Evolutionary conservation across 345 rosid genomes (phyloP).

Genomic region (Eucalyptus cladocalyx): DNA sequence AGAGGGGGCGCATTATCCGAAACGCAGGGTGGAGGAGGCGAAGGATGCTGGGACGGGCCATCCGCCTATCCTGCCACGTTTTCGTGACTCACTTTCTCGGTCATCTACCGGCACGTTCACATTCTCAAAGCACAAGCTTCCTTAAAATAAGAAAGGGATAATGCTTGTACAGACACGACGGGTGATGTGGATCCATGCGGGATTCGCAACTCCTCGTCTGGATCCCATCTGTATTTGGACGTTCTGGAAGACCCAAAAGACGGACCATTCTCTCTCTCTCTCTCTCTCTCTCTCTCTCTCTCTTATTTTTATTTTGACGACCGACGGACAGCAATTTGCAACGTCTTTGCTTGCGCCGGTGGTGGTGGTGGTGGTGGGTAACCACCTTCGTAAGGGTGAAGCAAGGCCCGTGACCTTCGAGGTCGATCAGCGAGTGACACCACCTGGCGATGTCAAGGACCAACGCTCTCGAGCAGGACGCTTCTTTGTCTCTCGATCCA

Average conservation of each 20-base stretch:
- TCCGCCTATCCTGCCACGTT: background rate
- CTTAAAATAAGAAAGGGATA: background rate
- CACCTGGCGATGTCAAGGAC: background rate
- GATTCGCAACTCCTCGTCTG: background rate
- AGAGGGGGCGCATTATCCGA: background rate
- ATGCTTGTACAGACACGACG: background rate
- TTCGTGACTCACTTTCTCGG: background rate
- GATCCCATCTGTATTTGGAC: background rate
- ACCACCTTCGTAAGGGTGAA: background rate
- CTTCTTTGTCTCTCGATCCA: background rate
- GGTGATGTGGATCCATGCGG: background rate
- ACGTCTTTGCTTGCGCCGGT: background rate
- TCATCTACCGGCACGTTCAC: background rate
- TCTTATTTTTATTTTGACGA: background rate
- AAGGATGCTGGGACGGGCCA: background rate
- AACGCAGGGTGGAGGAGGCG: background rate
- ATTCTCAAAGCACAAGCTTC: background rate
- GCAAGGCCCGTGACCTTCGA: background rate
- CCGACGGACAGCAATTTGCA: background rate
- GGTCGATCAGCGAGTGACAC: background rate
- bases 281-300: no score
- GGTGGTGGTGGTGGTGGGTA: background rate
- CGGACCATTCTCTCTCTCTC: background rate
- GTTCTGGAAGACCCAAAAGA: fast-evolving
- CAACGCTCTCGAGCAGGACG: background rate